Base-by-base conservation (phyloP, 2,329 filamentous ascomycete species). In the Hortaea werneckii region DNA sequence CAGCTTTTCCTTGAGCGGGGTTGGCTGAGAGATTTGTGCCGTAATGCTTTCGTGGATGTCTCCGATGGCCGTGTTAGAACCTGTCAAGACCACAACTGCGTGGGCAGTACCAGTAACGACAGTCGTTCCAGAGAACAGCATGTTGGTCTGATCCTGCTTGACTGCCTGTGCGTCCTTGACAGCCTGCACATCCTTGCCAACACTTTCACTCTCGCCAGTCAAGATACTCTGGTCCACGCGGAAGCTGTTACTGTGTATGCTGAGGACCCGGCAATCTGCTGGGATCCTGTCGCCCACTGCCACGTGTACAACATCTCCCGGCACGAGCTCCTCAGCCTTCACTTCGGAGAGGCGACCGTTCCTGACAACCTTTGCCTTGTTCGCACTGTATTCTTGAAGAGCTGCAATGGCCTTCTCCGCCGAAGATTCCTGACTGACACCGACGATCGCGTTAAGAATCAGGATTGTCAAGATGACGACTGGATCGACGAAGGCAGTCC, bases 1-100 rank as follows among this genome's bases (percentile, higher is more conserved):
- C 52, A 98, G 77, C 74, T 98, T 98, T 75, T 98, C 87, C 75
- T 98, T 98, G 57, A 98, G 70, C 10, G 92, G 92, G 0, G 92
- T 98, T 0, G 92, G 92, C 65, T 95, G 89, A 20, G 90, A 96
- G 60, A 98, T 98, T 67, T 98, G 94, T 34, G 90, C 85, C 5
- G 88, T 89, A 63, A 98, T 98, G 73, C 89, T 96, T 70, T 96
- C 92, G 65, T 98, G 92, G 54, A 98, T 98, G 65, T 95, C 92
- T 58, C 92, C 92, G 68, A 98, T 98, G 34, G 92, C 92, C 27
- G 92, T 98, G 60, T 80, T 85, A 40, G 82, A 77, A 54, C 92
- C 92, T 12, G 92, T 98, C 62, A 94, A 69, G 51, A 88, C 89
- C 28, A 98, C 92, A 44, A 96, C 72, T 38, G 92, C 92, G 58